Percentiles rank a stretch among this genome's conserved stretches.
phyloP scores from a whole-genome alignment of 1,284 basidiomycete species.

The Melampsora americana region DNA sequence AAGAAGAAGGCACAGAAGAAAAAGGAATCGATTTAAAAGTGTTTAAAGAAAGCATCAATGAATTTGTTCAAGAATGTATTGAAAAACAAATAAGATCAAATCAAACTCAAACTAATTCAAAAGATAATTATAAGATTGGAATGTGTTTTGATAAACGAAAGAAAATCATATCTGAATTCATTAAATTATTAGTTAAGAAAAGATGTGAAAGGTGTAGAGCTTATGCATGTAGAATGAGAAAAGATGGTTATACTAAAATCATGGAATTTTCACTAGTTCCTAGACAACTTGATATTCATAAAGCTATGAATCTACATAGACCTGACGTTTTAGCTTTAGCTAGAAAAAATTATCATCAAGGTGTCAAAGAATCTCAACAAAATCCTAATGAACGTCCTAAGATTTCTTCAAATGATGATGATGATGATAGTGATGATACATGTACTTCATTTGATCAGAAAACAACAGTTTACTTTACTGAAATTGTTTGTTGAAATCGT shows the following conservation, averaged over 20 bases:
- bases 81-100: conserved; percentile 55
- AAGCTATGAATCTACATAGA: conserved; percentile 63
- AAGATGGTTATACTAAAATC: conserved; percentile 90
- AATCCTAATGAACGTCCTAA: not conserved
- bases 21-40: conserved; percentile 64
- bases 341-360: not conserved
- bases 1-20: conserved; percentile 58
- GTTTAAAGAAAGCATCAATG: conserved; percentile 61
- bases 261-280: conserved; percentile 82
- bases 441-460: no score
- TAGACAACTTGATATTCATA: conserved; percentile 72
- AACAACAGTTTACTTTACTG: conserved; percentile 14
- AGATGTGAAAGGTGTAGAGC: conserved; percentile 40
- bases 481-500: conserved; percentile 18
- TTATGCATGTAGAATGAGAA: conserved; percentile 61
- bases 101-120: conserved; percentile 59
- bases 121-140: conserved; percentile 83
- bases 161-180: conserved; percentile 75
- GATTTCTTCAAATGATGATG: conserved; percentile 22
- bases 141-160: conserved; percentile 84
- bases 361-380: not conserved
- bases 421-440: conserved; percentile 47
- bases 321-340: conserved; percentile 46
- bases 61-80: conserved; percentile 69
- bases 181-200: conserved; percentile 63